Evolutionary conservation across 2,329 filamentous ascomycete species (phyloP).

Genomic region (Epichloe aotearoae): DNA sequence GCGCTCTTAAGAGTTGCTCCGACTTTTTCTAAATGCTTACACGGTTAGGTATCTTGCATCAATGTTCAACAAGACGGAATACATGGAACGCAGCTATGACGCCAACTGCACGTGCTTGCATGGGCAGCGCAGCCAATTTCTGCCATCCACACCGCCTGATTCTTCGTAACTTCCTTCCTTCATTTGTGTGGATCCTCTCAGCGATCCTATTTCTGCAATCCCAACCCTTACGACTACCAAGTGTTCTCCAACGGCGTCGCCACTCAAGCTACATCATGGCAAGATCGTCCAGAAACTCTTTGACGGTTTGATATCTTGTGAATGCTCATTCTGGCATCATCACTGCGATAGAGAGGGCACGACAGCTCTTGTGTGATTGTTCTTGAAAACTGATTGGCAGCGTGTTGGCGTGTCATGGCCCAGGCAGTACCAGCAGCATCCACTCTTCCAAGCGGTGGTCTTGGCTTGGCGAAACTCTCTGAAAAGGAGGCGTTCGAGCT

Average conservation of each 20-base stretch:
- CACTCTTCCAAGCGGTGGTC: background rate
- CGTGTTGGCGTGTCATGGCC: background rate
- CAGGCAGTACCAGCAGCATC: conserved; percentile 1
- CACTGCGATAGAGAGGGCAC: background rate
- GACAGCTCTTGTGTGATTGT: background rate
- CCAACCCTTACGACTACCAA: background rate
- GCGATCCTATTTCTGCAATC: background rate
- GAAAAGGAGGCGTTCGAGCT: conserved; percentile 43
- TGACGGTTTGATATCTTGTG: background rate
- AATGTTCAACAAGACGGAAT: background rate
- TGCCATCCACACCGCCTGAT: conserved; percentile 21
- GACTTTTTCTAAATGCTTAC: background rate
- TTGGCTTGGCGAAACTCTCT: conserved; percentile 13
- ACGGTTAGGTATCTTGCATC: background rate
- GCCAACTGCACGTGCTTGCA: background rate
- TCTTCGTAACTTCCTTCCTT: conserved; percentile 2
- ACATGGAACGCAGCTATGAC: background rate
- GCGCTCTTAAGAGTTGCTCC: background rate
- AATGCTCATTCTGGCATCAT: background rate
- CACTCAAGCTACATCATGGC: background rate
- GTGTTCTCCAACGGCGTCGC: background rate
- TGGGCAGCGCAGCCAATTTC: conserved; percentile 2
- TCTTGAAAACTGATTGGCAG: background rate
- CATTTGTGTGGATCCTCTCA: no score
- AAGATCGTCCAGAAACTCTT: background rate